These are phyloP conservation scores for Scedosporium boydii DNA, from an alignment of 2,329 filamentous ascomycete species.

Conservation along the genomic window DNA sequence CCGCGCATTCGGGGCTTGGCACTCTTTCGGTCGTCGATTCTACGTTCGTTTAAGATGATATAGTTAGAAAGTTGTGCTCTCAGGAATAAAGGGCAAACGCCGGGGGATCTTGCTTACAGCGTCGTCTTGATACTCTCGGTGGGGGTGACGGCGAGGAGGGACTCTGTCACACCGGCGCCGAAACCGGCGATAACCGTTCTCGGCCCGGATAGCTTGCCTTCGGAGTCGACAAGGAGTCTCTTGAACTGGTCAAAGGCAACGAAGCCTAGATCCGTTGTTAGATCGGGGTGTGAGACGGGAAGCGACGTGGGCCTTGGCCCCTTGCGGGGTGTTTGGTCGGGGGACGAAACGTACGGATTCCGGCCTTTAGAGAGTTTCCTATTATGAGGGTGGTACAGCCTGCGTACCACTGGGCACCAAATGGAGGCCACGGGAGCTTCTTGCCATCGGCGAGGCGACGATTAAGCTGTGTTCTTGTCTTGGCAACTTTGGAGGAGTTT, in stretches of 20 bases:
- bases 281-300: background rate
- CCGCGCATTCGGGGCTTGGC: conserved; percentile 79
- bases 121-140: conserved; percentile 99
- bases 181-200: conserved; percentile 89
- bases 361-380: conserved; percentile 92
- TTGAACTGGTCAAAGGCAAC: conserved; percentile 97
- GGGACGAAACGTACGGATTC: conserved; percentile 60
- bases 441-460: conserved; percentile 67
- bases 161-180: conserved; percentile 90
- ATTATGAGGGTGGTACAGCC: conserved; percentile 96
- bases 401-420: conserved; percentile 92
- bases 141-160: conserved; percentile 83
- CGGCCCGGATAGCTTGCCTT: conserved; percentile 84
- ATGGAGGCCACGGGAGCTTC: conserved; percentile 91
- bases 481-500: conserved; percentile 56
- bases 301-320: background rate
- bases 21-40: conserved; percentile 89
- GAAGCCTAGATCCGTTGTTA: conserved; percentile 48
- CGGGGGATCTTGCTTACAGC: conserved; percentile 37
- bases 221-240: conserved; percentile 64
- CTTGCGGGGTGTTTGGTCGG: background rate
- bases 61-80: background rate
- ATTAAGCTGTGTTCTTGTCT: conserved; percentile 91
- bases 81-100: background rate
- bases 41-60: conserved; percentile 21